Evolutionary conservation across 1,284 basidiomycete species (phyloP).

Genomic region (Moniliella sp.): DNA sequence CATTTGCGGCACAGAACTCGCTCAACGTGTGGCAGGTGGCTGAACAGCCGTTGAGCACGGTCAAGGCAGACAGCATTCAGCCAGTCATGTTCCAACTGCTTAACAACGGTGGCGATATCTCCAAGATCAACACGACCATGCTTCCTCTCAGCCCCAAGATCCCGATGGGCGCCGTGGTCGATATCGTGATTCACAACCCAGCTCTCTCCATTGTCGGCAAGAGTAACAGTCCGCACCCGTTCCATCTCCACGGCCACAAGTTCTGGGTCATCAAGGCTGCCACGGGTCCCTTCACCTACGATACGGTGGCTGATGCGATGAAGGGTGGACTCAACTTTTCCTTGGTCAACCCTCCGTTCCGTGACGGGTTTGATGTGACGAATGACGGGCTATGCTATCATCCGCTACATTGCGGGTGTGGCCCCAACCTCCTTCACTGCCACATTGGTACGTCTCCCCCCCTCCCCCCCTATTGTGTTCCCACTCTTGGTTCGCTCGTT

Average conservation of each 20-base stretch:
- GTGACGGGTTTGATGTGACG: conserved; percentile 14
- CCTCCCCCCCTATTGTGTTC: no score
- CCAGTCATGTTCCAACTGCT: conserved; percentile 12
- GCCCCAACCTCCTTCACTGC: conserved; percentile 13
- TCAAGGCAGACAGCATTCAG: conserved; percentile 7
- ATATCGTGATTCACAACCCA: conserved; percentile 14
- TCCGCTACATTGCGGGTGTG: no score
- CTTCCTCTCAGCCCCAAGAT: conserved; percentile 4
- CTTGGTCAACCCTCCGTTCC: conserved; percentile 9
- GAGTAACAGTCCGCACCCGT: conserved; percentile 13
- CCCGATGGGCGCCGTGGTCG: conserved; percentile 9
- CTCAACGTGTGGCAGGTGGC: conserved; percentile 17
- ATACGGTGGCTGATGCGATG: conserved; percentile 8
- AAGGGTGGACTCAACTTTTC: conserved; percentile 5
- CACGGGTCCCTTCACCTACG: conserved; percentile 6
- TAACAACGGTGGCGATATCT: conserved; percentile 5
- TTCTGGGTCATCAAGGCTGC: conserved; percentile 14
- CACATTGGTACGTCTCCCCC: conserved; percentile 9
- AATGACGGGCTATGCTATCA: no score
- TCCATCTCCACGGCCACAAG: conserved; percentile 12
- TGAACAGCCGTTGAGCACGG: conserved; percentile 8
- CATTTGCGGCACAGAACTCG: conserved; percentile 11
- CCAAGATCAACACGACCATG: conserved; percentile 6
- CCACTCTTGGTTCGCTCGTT: no score
- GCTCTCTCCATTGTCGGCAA: conserved; percentile 12